These are phyloP conservation scores for Russula earlei DNA, from an alignment of 768 basidiomycete genomes.

Conservation along the genomic window DNA sequence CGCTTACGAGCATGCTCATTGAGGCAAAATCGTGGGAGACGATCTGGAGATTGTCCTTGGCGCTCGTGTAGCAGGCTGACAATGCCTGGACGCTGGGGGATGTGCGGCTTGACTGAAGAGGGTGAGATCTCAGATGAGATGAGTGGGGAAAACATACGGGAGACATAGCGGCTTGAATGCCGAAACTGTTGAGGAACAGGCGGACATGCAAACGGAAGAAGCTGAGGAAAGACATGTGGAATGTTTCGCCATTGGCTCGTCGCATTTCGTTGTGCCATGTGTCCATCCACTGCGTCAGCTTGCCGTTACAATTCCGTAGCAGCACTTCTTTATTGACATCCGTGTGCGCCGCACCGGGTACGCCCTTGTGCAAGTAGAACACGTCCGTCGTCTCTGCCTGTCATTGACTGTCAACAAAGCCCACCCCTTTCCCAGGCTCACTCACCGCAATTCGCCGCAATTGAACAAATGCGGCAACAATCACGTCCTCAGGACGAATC, in stretches of 20 bases:
- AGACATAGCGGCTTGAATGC: slow-evolving; percentile 53
- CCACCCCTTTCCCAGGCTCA: no score
- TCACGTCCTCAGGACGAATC: slow-evolving; percentile 69
- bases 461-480: slow-evolving; percentile 68
- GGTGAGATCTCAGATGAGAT: slow-evolving; percentile 7
- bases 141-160: slow-evolving; percentile 34
- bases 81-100: slow-evolving; percentile 60
- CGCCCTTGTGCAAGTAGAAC: slow-evolving; percentile 47
- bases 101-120: slow-evolving; percentile 41
- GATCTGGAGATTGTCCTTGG: slow-evolving; percentile 59
- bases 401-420: no score
- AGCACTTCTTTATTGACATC: slow-evolving; percentile 70
- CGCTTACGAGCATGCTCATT: slow-evolving; percentile 61
- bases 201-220: slow-evolving; percentile 73
- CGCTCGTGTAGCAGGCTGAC: slow-evolving; percentile 64
- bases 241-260: slow-evolving; percentile 60
- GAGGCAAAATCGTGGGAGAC: slow-evolving; percentile 64
- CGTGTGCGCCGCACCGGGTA: slow-evolving; percentile 34
- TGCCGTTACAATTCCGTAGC: slow-evolving; percentile 60
- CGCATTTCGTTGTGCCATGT: slow-evolving; percentile 68
- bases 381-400: slow-evolving; percentile 76
- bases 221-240: slow-evolving; percentile 66
- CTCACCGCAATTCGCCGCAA: slow-evolving; percentile 73
- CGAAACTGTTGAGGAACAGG: slow-evolving; percentile 79
- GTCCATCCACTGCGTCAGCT: slow-evolving; percentile 63